phyloP scores from a whole-genome alignment of 176 grass and related monocot genomes.

The Puya raimondii region DNA sequence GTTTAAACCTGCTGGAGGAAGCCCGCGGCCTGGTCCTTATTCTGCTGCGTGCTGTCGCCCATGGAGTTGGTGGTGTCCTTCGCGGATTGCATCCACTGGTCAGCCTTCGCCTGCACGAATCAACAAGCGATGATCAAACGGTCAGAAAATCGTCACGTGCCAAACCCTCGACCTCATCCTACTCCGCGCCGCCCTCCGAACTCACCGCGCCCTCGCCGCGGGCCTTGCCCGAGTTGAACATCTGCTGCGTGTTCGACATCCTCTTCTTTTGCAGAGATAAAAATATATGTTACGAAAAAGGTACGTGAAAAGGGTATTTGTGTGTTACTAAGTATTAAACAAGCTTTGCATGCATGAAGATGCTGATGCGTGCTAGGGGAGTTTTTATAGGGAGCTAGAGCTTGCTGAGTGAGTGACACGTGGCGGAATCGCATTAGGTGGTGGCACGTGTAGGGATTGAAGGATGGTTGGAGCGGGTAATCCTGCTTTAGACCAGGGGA shows the following conservation, averaged over 20 bases:
- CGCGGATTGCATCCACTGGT: not conserved
- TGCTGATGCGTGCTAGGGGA: not conserved
- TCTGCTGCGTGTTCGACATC: slow-evolving; percentile 5
- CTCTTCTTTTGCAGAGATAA: not conserved
- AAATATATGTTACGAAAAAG: no score
- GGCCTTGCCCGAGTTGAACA: not conserved
- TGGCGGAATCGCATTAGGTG: not conserved
- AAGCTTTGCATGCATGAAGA: not conserved
- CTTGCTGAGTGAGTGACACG: not conserved
- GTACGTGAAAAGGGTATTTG: no score
- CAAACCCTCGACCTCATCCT: not conserved
- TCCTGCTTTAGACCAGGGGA: not conserved
- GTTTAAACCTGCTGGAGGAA: slow-evolving; percentile 5
- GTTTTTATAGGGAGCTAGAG: not conserved
- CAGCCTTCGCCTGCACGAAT: slow-evolving; percentile 11
- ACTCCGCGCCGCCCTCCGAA: not conserved
- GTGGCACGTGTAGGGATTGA: not conserved
- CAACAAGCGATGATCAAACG: not conserved
- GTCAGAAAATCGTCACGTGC: not conserved
- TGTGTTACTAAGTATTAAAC: no score
- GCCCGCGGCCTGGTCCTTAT: not conserved
- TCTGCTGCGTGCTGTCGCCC: not conserved
- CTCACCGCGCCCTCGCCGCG: slow-evolving; percentile 2
- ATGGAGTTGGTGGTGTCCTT: slow-evolving; percentile 5
- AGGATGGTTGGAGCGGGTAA: not conserved